These are phyloP conservation scores for Candida takata DNA, from an alignment of 805 yeast genomes.

Conservation along the genomic window DNA sequence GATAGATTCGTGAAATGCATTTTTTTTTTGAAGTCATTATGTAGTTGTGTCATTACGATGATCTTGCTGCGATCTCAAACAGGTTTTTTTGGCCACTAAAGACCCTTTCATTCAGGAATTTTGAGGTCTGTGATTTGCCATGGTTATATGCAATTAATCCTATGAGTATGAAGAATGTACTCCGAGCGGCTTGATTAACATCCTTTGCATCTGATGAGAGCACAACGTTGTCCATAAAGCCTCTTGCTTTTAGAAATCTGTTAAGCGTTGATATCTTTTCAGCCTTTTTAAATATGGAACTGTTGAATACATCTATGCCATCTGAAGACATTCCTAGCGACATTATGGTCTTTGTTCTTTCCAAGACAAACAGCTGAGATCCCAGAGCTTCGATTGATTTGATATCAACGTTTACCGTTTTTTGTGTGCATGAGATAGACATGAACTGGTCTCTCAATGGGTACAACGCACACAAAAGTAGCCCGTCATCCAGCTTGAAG, in stretches of 20 bases:
- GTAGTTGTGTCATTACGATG: conserved; percentile 3
- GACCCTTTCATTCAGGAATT: conserved; percentile 17
- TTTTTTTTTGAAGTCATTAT: neutral
- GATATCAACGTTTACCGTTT: conserved; percentile 1
- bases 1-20: conserved; percentile 1
- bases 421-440: neutral
- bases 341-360: conserved; percentile 8
- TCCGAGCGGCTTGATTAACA: neutral
- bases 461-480: conserved; percentile 6
- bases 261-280: conserved; percentile 1
- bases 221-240: neutral
- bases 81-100: conserved; percentile 14
- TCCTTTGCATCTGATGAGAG: neutral
- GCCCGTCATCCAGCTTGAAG: conserved; percentile 11
- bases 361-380: conserved; percentile 5
- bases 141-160: conserved; percentile 20
- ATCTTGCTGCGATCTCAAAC: conserved; percentile 13
- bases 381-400: conserved; percentile 9
- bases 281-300: conserved; percentile 1
- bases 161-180: conserved; percentile 17
- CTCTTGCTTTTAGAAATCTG: neutral
- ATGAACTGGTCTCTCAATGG: conserved; percentile 7
- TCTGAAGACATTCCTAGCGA: conserved; percentile 4
- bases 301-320: conserved; percentile 4
- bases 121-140: conserved; percentile 14